phyloP scores from a whole-genome alignment of 2,329 filamentous ascomycete species.

The Exophiala oligosperma region DNA sequence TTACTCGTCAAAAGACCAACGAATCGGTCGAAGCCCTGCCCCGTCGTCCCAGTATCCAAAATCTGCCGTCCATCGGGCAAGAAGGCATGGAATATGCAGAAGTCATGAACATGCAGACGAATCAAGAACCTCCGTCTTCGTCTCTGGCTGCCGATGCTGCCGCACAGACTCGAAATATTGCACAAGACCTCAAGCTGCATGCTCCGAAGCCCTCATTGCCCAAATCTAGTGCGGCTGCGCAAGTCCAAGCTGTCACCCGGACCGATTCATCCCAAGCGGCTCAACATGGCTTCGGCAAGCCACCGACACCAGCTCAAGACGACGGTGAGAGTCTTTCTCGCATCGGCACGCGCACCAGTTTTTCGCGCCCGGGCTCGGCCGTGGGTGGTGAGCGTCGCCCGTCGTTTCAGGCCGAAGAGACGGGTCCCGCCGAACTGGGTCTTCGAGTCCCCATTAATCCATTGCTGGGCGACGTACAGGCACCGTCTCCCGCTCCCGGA shows the following conservation, averaged over 20 bases:
- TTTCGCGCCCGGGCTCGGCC: slow-evolving; percentile 50
- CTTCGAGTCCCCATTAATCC: slow-evolving; percentile 91
- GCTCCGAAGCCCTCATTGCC: slow-evolving; percentile 87
- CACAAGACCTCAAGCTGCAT: slow-evolving; percentile 79
- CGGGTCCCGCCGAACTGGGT: slow-evolving; percentile 90
- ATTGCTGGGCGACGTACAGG: slow-evolving; percentile 91
- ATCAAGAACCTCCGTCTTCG: slow-evolving; percentile 44
- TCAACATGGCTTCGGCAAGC: slow-evolving; percentile 76
- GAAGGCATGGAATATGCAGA: slow-evolving; percentile 87
- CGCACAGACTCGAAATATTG: slow-evolving; percentile 75
- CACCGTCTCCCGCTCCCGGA: slow-evolving; percentile 75
- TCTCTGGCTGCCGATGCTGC: slow-evolving; percentile 45
- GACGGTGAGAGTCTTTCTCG: slow-evolving; percentile 52
- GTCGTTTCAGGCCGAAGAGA: slow-evolving; percentile 64
- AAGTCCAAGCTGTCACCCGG: slow-evolving; percentile 79
- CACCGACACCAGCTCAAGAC: slow-evolving; percentile 47
- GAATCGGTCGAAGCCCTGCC: slow-evolving; percentile 42
- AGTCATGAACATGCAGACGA: slow-evolving; percentile 45
- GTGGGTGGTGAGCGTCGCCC: slow-evolving; percentile 52
- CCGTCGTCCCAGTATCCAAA: slow-evolving; percentile 71
- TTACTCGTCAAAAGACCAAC: slow-evolving; percentile 36
- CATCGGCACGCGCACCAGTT: slow-evolving; percentile 64
- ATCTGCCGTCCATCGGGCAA: slow-evolving; percentile 79
- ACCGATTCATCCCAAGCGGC: slow-evolving; percentile 88
- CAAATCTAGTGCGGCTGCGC: slow-evolving; percentile 75